Evolutionary conservation across 2,329 filamentous ascomycete genomes (phyloP).

Genomic region (Sarocladiaceae sp.): DNA sequence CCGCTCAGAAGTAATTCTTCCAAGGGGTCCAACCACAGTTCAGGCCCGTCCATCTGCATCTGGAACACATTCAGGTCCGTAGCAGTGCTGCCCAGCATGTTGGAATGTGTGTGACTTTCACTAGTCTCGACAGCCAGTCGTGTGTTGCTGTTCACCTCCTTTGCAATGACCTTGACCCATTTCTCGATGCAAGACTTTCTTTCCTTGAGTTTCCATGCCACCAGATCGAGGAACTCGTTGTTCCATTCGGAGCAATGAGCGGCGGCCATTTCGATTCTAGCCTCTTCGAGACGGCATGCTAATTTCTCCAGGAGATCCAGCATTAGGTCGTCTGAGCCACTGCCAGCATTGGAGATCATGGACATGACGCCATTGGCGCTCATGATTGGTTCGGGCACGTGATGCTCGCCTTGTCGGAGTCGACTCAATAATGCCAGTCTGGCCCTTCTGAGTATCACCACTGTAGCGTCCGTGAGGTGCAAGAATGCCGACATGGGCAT

Average conservation of each 20-base stretch:
- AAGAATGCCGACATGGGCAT: conserved; percentile 13
- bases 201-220: conserved; percentile 13
- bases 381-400: background rate
- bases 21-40: conserved; percentile 12
- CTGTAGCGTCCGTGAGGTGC: conserved; percentile 11
- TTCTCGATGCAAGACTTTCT: conserved; percentile 12
- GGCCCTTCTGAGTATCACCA: conserved; percentile 12
- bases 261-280: conserved; percentile 13
- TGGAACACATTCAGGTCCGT: background rate
- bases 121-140: background rate
- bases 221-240: conserved; percentile 12
- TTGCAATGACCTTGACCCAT: conserved; percentile 11
- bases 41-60: conserved; percentile 9
- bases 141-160: background rate
- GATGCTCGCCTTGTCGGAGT: conserved; percentile 9
- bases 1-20: conserved; percentile 10
- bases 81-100: too few relatives aligned
- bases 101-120: too few relatives aligned
- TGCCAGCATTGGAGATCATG: background rate
- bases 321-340: conserved; percentile 13
- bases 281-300: conserved; percentile 14
- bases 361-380: background rate
- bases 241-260: conserved; percentile 13
- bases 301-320: conserved; percentile 12
- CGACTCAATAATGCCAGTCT: conserved; percentile 11